These are phyloP conservation scores for Colletotrichum sp. DNA, from an alignment of 2,329 filamentous ascomycete genomes.

Conservation along the genomic window DNA sequence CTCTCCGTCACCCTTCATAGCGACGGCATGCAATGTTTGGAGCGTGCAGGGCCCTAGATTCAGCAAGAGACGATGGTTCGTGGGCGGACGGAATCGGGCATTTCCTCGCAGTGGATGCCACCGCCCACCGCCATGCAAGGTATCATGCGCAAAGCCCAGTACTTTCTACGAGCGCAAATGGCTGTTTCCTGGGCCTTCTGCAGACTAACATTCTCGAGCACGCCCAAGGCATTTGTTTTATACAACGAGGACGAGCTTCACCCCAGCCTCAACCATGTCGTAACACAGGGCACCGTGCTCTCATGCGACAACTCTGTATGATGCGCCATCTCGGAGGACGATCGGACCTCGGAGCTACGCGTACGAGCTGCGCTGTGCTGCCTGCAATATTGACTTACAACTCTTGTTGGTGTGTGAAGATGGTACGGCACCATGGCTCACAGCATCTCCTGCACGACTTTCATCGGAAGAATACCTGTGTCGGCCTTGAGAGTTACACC, in stretches of 20 bases:
- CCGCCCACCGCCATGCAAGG: not conserved
- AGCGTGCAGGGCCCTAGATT: not conserved
- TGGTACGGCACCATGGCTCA: not conserved
- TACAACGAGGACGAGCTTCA: not conserved
- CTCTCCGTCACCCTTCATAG: not conserved
- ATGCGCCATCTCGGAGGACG: not conserved
- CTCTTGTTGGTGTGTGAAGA: not conserved
- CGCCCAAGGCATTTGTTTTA: not conserved
- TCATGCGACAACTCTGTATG: not conserved
- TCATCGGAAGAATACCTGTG: not conserved
- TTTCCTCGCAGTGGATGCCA: conserved; percentile 3
- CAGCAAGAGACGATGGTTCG: not conserved
- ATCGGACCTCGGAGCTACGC: not conserved
- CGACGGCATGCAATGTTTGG: not conserved
- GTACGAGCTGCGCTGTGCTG: not conserved
- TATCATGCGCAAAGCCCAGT: not conserved
- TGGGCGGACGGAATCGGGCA: not conserved
- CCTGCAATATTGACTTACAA: not conserved
- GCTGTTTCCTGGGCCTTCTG: not conserved
- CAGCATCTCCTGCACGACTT: not conserved
- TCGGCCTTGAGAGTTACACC: not conserved
- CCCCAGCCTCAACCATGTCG: not conserved
- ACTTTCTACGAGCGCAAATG: not conserved
- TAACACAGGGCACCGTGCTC: not conserved
- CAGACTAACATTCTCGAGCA: not conserved